Evolutionary conservation across 768 basidiomycete species (phyloP).

Genomic region (Strobilomyces confusus): DNA sequence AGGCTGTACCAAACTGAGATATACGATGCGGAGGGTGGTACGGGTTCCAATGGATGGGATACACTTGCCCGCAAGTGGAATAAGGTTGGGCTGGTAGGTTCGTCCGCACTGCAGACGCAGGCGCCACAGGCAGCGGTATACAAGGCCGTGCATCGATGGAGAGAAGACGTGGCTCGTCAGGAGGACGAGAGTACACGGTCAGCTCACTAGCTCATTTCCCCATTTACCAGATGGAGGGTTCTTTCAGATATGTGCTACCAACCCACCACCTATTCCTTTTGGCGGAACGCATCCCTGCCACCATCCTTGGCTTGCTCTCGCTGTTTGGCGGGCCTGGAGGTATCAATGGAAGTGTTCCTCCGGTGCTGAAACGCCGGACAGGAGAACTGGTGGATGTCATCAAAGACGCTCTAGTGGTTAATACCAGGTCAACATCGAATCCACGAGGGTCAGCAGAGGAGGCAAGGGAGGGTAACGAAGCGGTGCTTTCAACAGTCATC

Average conservation of each 20-base stretch:
- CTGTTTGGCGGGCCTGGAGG: constrained; percentile 39
- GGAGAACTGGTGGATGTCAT: constrained; percentile 67
- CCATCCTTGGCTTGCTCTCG: constrained; percentile 59
- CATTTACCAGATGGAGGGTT: background rate
- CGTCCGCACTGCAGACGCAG: constrained; percentile 20
- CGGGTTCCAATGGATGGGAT: constrained; percentile 73
- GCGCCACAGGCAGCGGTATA: constrained; percentile 60
- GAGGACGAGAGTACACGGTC: constrained; percentile 86
- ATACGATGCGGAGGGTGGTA: constrained; percentile 64
- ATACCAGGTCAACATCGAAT: background rate
- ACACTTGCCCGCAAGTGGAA: constrained; percentile 81
- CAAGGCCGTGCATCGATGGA: constrained; percentile 73
- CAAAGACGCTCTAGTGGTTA: constrained; percentile 39
- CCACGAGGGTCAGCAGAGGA: background rate
- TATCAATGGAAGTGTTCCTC: constrained; percentile 42
- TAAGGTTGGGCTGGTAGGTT: constrained; percentile 44
- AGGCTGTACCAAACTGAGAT: constrained; percentile 63
- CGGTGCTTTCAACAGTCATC: background rate
- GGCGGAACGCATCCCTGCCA: constrained; percentile 65
- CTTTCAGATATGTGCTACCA: constrained; percentile 61
- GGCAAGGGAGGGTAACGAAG: background rate
- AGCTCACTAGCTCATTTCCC: constrained; percentile 18
- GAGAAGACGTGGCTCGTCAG: constrained; percentile 71
- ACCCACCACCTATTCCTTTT: constrained; percentile 73
- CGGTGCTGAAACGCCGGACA: constrained; percentile 57